Conservation (phyloP, 2,329 filamentous ascomycete genomes). For the Phialemonium atrogriseum region DNA sequence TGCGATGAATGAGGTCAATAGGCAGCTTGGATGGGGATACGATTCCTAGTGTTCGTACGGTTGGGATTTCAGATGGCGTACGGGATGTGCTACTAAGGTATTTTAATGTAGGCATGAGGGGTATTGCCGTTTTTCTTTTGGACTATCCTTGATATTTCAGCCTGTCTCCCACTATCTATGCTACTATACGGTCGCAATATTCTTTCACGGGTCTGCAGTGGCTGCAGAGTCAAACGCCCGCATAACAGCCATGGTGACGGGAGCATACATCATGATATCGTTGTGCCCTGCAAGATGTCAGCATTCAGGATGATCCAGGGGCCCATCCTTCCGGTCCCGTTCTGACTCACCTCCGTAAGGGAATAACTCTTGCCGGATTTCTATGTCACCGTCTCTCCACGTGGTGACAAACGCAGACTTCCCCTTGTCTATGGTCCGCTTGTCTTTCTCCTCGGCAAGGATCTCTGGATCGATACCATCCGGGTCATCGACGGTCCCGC, state of each 20-base stretch:
- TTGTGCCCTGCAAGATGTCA: constrained; percentile 52
- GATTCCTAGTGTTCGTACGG: constrained; percentile 10
- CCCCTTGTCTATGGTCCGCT: constrained; percentile 32
- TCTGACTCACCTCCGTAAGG: constrained; percentile 46
- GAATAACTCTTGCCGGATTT: constrained; percentile 46
- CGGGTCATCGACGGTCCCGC: constrained; percentile 34
- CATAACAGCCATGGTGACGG: constrained; percentile 56
- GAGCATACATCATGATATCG: constrained; percentile 55
- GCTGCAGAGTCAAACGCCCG: constrained; percentile 47
- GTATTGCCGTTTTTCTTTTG: constrained; percentile 7
- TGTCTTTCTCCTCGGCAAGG: constrained; percentile 28
- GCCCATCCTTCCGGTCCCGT: no score
- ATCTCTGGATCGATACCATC: constrained; percentile 28
- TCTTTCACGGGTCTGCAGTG: constrained; percentile 10
- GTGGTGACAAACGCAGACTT: constrained; percentile 39
- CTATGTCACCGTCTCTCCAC: constrained; percentile 35
- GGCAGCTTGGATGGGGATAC: constrained; percentile 45
- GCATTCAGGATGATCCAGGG: not conserved
- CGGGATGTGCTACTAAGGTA: no score
- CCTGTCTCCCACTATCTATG: no score
- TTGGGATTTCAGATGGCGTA: no score
- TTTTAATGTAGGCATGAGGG: constrained; percentile 6
- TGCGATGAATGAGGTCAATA: constrained; percentile 44
- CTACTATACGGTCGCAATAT: no score
- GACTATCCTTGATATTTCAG: no score